phyloP scores from a whole-genome alignment of 148 eudicot species.

The Rhododendron simsii region DNA sequence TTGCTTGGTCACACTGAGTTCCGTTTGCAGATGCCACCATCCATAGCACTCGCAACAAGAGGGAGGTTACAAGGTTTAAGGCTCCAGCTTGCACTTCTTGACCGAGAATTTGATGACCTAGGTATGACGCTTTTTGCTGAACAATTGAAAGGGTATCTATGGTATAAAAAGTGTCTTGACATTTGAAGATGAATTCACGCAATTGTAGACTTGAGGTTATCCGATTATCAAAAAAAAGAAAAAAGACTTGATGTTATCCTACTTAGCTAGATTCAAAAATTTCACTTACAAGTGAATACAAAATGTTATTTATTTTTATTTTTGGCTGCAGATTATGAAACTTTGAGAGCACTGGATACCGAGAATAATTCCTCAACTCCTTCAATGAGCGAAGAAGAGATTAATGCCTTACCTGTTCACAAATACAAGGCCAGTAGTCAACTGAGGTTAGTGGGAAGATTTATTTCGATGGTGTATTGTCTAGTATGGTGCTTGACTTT shows the following conservation, averaged over 20 bases:
- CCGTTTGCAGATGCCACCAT: conserved; percentile 45
- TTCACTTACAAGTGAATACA: neutral
- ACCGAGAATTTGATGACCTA: conserved; percentile 43
- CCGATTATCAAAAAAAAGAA: no score
- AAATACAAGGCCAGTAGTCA: conserved; percentile 28
- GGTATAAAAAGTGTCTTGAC: neutral
- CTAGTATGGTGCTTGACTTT: neutral
- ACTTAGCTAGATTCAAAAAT: neutral
- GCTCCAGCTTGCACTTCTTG: conserved; percentile 47
- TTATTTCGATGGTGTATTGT: neutral
- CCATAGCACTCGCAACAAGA: conserved; percentile 38
- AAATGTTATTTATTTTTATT: neutral
- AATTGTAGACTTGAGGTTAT: neutral
- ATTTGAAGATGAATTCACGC: neutral
- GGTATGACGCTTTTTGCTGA: conserved; percentile 16
- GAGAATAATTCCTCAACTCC: conserved; percentile 28
- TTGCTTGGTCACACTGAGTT: conserved; percentile 35
- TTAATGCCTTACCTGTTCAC: conserved; percentile 49
- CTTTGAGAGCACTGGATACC: conserved; percentile 43
- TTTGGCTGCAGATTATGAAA: conserved; percentile 39
- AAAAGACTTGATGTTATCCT: neutral
- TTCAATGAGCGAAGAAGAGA: conserved; percentile 47
- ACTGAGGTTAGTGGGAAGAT: conserved; percentile 21
- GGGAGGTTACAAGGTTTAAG: conserved; percentile 43
- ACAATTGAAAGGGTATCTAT: neutral